Conservation (phyloP, 1,284 basidiomycete genomes). For the Tilletia walkeri region DNA sequence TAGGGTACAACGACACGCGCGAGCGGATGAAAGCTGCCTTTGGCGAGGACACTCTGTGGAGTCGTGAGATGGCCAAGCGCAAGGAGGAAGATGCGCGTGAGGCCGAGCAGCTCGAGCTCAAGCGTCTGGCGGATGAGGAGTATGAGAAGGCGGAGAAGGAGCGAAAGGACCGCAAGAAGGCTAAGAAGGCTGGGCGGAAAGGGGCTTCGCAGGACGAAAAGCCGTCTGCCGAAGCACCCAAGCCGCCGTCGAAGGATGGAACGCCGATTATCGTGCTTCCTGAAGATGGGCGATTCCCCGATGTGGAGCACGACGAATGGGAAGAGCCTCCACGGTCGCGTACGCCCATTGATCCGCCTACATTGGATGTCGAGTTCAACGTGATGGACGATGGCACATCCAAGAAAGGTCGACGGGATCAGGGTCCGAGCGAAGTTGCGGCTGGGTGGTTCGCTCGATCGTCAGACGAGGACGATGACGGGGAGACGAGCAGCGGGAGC, state of each 20-base stretch:
- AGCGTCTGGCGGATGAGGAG: slow-evolving; percentile 20
- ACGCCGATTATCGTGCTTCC: background rate
- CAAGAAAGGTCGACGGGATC: slow-evolving; percentile 21
- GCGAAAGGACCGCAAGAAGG: slow-evolving; percentile 15
- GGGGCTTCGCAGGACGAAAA: slow-evolving; percentile 19
- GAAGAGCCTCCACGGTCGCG: slow-evolving; percentile 18
- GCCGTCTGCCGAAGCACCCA: background rate
- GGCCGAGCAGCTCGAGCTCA: slow-evolving; percentile 23
- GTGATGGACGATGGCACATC: slow-evolving; percentile 17
- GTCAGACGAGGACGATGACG: slow-evolving; percentile 24
- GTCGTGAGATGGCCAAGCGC: slow-evolving; percentile 43
- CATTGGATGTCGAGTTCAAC: slow-evolving; percentile 31
- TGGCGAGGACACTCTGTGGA: slow-evolving; percentile 40
- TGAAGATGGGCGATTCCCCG: background rate
- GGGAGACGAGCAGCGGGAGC: slow-evolving; percentile 17
- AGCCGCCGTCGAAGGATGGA: background rate
- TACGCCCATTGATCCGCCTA: slow-evolving; percentile 33
- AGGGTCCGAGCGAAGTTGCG: slow-evolving; percentile 22
- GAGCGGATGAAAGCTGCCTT: slow-evolving; percentile 52
- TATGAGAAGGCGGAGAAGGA: slow-evolving; percentile 18
- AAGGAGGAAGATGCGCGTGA: slow-evolving; percentile 38
- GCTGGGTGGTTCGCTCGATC: slow-evolving; percentile 34
- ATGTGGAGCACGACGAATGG: slow-evolving; percentile 19
- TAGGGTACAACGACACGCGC: slow-evolving; percentile 49
- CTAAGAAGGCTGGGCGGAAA: slow-evolving; percentile 32